phyloP scores from a whole-genome alignment of 2,329 filamentous ascomycete species.

The Hyphodiscus sp. region DNA sequence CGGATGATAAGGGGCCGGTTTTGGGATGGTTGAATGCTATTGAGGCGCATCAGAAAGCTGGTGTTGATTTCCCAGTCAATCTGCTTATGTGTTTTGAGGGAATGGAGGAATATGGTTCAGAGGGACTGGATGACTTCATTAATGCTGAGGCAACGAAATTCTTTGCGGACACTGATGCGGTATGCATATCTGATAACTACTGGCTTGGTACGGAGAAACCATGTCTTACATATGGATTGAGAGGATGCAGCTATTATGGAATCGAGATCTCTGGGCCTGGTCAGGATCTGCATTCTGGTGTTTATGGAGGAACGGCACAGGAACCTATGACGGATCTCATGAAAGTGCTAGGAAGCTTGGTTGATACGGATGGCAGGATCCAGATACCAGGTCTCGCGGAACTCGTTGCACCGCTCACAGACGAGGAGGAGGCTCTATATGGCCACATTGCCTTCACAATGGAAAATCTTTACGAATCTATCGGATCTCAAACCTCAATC shows the following conservation, averaged over 20 bases:
- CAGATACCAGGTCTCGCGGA: constrained; percentile 90
- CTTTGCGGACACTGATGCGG: constrained; percentile 92
- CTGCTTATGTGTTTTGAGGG: constrained; percentile 99
- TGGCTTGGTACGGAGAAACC: constrained; percentile 99
- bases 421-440: constrained; percentile 85
- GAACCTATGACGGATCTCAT: constrained; percentile 98
- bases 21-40: constrained; percentile 97
- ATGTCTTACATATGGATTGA: constrained; percentile 92
- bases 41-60: constrained; percentile 92
- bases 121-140: constrained; percentile 94
- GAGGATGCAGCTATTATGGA: constrained; percentile 97
- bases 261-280: constrained; percentile 85
- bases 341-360: constrained; percentile 72
- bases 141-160: constrained; percentile 83
- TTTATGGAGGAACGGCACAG: constrained; percentile 92
- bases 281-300: constrained; percentile 91
- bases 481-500: constrained; percentile 84
- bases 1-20: constrained; percentile 96
- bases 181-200: constrained; percentile 99
- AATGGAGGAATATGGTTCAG: constrained; percentile 98
- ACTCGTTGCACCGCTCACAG: constrained; percentile 81
- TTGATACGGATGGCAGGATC: constrained; percentile 88
- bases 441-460: constrained; percentile 89
- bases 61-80: constrained; percentile 93
- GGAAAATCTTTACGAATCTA: constrained; percentile 86